These are phyloP conservation scores for Acer saccharum DNA, from an alignment of 345 rosid genomes.

Conservation along the genomic window DNA sequence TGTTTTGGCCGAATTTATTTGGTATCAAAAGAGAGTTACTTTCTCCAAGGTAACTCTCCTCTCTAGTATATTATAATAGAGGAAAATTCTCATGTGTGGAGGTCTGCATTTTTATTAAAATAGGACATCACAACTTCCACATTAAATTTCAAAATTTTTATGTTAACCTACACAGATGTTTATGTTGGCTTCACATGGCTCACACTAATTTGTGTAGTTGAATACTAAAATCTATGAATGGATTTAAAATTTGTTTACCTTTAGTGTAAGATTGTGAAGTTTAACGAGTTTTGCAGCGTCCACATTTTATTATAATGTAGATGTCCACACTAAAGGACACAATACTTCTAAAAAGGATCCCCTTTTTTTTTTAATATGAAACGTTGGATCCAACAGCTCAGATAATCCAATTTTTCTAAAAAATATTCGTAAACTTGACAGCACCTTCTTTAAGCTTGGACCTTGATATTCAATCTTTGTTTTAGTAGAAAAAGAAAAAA, in stretches of 20 bases:
- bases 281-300: background rate
- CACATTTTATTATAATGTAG: background rate
- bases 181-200: background rate
- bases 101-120: background rate
- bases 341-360: background rate
- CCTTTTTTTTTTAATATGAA: no score
- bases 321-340: background rate
- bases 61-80: background rate
- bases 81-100: background rate
- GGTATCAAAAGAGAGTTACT: constrained; percentile 70
- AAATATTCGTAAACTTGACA: background rate
- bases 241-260: background rate
- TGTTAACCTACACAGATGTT: background rate
- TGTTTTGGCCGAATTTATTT: constrained; percentile 84
- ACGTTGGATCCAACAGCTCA: no score
- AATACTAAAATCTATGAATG: background rate
- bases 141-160: background rate
- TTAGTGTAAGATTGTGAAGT: background rate
- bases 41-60: constrained; percentile 60
- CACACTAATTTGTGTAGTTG: background rate
- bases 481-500: background rate
- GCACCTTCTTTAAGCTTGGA: background rate
- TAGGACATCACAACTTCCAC: background rate
- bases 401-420: no score
- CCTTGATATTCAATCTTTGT: background rate